Evolutionary conservation across 2,329 filamentous ascomycete species (phyloP), one percentile per base, ranked within the genome.

Genomic region (Cryphonectria radicalis): DNA sequence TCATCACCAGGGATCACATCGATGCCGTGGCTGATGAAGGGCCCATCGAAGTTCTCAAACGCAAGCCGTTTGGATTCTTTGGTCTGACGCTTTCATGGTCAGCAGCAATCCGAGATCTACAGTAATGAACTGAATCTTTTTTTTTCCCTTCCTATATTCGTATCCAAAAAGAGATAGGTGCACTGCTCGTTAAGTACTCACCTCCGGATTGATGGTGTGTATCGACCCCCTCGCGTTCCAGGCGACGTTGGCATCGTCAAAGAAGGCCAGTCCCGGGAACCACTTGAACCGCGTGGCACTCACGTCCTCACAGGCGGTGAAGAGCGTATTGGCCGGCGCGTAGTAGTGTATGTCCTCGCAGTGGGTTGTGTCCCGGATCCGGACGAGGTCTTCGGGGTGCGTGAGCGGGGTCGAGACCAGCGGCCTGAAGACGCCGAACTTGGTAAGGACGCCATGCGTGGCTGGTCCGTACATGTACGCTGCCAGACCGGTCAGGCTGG

Each of bases 311-410:
- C 89, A 91, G 0, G 88, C 88, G 0, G 87, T 84, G 75, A 89
- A 91, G 0, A 91, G 77, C 10, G 83, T 71, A 0, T 84, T 81
- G 22, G 83, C 85, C 0, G 82, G 77, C 1, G 76, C 76, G 72
- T 90, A 84, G 69, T 88, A 83, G 74, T 91, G 88, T 4, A 91
- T 64, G 72, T 91, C 89, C 74, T 91, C 89, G 75, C 89, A 90
- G 22, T 87, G 82, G 3, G 81, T 76, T 0, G 89, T 90, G 73
- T 88, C 85, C 0, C 82, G 77, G 13, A 91, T 86, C 72, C 28
- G 55, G 7, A 82, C 74, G 0, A 87, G 75, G 32, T 82, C 79
- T 17, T 65, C 68, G 28, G 71, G 65, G 35, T 63, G 59, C 5
- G 65, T 25, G 32, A 72, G 17, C 32, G 71, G 68, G 17, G 14